Conservation (phyloP, 441 rosid genomes). For the Viola pubescens region DNA sequence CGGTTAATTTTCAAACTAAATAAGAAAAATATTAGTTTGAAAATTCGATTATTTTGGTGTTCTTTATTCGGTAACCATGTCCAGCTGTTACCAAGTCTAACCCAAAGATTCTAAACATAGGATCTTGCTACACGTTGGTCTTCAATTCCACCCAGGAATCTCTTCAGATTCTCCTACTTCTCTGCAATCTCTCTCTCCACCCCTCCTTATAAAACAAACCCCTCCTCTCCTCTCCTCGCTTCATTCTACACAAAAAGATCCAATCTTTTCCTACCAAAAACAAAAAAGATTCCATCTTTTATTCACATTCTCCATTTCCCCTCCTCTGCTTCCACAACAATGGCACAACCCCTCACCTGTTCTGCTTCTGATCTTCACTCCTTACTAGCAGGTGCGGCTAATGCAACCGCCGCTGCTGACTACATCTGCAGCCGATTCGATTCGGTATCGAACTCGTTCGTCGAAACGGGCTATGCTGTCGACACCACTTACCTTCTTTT, state of each 20-base stretch:
- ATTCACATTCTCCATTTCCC: neutral
- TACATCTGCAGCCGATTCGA: constrained; percentile 30
- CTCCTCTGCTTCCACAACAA: neutral
- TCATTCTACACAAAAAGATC: neutral
- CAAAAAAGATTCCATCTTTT: neutral
- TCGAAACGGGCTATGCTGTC: constrained; percentile 31
- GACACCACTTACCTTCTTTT: constrained; percentile 39
- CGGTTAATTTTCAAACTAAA: no score
- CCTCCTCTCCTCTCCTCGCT: neutral
- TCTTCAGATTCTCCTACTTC: neutral
- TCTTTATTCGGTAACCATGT: no score
- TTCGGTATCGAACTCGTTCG: constrained; percentile 23
- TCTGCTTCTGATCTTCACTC: constrained; percentile 22
- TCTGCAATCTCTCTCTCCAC: neutral
- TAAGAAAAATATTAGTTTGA: no score
- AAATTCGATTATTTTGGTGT: no score
- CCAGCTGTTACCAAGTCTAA: neutral
- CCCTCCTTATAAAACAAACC: neutral
- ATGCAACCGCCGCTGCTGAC: constrained; percentile 25
- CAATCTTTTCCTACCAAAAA: neutral
- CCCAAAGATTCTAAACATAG: neutral
- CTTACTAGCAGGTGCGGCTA: constrained; percentile 17
- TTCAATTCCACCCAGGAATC: constrained; percentile 1
- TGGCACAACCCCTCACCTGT: constrained; percentile 17
- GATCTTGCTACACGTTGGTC: neutral